Evolutionary conservation across 495 filamentous ascomycete species (phyloP).

Genomic region (Penicillium roqueforti): DNA sequence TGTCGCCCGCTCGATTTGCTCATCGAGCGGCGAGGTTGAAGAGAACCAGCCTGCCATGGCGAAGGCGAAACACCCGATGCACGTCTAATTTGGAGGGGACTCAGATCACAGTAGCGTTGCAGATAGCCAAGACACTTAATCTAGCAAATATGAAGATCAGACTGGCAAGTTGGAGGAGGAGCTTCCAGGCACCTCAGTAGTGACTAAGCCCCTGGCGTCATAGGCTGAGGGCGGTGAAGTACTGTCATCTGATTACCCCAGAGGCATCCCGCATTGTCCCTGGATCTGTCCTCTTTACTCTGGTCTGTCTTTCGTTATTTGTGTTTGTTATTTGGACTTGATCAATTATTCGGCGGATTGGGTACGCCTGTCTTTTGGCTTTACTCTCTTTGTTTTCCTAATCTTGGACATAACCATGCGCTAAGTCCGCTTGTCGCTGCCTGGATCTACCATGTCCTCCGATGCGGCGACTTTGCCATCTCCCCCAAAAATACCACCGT

Average conservation of each 20-base stretch:
- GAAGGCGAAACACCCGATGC: constrained; percentile 1
- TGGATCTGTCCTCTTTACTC: constrained; percentile 14
- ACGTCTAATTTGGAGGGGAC: background rate
- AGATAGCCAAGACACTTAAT: constrained; percentile 3
- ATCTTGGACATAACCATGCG: constrained; percentile 22
- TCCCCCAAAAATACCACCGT: constrained; percentile 35
- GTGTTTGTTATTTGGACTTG: constrained; percentile 9
- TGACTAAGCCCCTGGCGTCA: constrained; percentile 34
- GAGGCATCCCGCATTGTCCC: constrained; percentile 20
- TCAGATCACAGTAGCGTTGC: background rate
- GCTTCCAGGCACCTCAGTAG: constrained; percentile 21
- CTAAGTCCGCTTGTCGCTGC: constrained; percentile 20
- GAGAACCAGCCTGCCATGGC: constrained; percentile 93
- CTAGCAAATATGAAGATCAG: constrained; percentile 15
- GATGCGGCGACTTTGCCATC: constrained; percentile 44
- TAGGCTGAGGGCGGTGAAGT: constrained; percentile 33
- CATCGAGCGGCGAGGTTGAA: constrained; percentile 82
- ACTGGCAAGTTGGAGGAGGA: constrained; percentile 5
- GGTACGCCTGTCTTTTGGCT: background rate
- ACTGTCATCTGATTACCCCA: constrained; percentile 25
- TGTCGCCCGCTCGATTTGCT: constrained; percentile 93
- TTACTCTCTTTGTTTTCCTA: background rate
- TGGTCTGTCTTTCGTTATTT: constrained; percentile 12
- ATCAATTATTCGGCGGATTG: background rate
- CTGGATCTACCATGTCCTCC: constrained; percentile 38